phyloP scores from a whole-genome alignment of 495 filamentous ascomycete species.

The Sphaerosporella brunnea region DNA sequence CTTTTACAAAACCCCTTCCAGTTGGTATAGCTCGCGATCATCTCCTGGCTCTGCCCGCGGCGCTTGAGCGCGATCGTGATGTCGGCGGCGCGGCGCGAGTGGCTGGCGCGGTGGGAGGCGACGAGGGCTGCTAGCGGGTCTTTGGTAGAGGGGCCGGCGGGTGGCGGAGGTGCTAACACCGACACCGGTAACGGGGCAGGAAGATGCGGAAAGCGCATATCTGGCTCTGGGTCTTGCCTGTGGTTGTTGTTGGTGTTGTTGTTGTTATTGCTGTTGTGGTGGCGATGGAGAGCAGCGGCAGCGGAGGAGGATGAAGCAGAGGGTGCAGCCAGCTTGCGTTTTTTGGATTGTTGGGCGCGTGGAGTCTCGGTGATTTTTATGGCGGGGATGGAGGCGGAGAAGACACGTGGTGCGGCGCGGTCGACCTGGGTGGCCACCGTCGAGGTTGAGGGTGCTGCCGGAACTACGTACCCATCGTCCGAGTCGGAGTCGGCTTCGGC shows the following conservation, averaged over 20 bases:
- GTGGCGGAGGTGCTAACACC: background rate
- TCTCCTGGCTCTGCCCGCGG: background rate
- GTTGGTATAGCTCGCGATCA: background rate
- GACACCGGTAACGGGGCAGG: background rate
- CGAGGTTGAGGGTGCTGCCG: background rate
- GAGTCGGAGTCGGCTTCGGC: too few relatives aligned
- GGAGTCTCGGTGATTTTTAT: constrained; percentile 1
- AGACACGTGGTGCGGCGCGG: background rate
- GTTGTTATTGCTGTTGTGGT: too few relatives aligned
- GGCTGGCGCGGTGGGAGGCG: background rate
- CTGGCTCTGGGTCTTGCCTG: too few relatives aligned
- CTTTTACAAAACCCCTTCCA: background rate
- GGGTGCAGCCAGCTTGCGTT: constrained; percentile 2
- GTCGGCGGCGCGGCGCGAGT: background rate
- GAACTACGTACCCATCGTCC: too few relatives aligned
- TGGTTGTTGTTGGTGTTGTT: too few relatives aligned
- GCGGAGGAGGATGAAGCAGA: background rate
- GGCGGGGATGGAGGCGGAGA: background rate
- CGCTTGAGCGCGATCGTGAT: constrained; percentile 3
- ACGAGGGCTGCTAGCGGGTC: background rate
- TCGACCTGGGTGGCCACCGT: background rate
- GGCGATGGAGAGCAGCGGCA: background rate
- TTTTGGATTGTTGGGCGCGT: constrained; percentile 3
- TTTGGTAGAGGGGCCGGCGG: background rate
- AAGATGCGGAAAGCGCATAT: background rate